These are phyloP conservation scores for Aspergillus oerlinghausenensis DNA, from an alignment of 2,329 filamentous ascomycete species.

Conservation along the genomic window DNA sequence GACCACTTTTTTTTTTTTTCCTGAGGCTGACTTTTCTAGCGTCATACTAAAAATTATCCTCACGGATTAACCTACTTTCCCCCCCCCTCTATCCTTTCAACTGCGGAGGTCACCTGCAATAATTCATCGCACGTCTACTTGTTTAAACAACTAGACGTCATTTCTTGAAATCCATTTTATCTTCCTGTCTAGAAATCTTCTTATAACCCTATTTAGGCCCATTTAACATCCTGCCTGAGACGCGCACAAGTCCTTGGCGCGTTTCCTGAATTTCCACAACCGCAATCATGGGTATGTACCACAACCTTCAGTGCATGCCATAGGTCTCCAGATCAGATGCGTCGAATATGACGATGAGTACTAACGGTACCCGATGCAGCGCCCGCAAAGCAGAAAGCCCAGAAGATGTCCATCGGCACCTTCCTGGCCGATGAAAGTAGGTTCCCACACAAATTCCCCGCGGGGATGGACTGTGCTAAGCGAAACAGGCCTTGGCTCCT, in stretches of 20 bases:
- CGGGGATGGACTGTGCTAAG: conserved; percentile 24
- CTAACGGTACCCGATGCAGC: conserved; percentile 56
- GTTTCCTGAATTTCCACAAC: conserved; percentile 35
- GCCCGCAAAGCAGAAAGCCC: conserved; percentile 86
- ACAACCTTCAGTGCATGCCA: conserved; percentile 5
- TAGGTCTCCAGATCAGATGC: conserved; percentile 4
- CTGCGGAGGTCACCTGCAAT: conserved; percentile 21
- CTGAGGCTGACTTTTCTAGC: conserved; percentile 38
- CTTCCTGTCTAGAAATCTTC: conserved; percentile 19
- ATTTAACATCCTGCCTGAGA: conserved; percentile 27
- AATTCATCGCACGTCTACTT: conserved; percentile 12
- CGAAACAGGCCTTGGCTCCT: conserved; percentile 70
- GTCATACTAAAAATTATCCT: conserved; percentile 42
- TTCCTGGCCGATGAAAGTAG: conserved; percentile 90
- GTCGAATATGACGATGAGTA: conserved; percentile 19
- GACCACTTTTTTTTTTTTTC: conserved; percentile 22
- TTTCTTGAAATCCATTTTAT: conserved; percentile 12
- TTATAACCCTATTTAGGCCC: conserved; percentile 12
- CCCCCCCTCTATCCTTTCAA: conserved; percentile 20
- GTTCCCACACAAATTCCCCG: conserved; percentile 34
- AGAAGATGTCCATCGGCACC: conserved; percentile 97
- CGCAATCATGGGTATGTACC: conserved; percentile 58
- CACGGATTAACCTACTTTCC: conserved; percentile 35
- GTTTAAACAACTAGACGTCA: conserved; percentile 14
- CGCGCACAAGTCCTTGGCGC: conserved; percentile 40